phyloP scores from a whole-genome alignment of 169 alveolate species.

The Perkinsus marinus region DNA sequence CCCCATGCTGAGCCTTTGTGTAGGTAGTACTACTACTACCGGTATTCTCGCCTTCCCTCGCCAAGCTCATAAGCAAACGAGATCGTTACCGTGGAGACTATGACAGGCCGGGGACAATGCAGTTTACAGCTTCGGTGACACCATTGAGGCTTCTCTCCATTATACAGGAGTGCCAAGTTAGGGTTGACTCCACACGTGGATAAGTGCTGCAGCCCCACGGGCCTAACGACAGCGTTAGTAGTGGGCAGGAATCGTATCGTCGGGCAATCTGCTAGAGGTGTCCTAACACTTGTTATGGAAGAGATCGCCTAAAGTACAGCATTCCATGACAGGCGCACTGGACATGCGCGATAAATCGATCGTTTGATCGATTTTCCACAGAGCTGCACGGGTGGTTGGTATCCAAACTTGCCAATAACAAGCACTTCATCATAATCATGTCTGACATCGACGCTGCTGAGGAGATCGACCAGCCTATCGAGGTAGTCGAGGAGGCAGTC shows the following conservation, averaged over 20 bases:
- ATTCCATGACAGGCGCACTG: neutral
- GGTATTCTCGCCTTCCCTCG: neutral
- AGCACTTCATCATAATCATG: neutral
- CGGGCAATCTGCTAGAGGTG: too few relatives aligned
- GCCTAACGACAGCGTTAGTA: neutral
- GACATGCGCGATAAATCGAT: neutral
- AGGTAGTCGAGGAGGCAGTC: neutral
- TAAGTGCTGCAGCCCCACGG: too few relatives aligned
- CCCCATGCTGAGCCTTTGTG: neutral
- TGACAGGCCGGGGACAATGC: neutral
- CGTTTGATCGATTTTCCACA: neutral
- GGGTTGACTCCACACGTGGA: too few relatives aligned
- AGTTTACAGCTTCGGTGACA: too few relatives aligned
- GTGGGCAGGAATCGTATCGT: too few relatives aligned
- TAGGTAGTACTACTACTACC: neutral
- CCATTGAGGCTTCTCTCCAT: too few relatives aligned
- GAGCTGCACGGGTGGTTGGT: neutral
- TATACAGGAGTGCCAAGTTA: too few relatives aligned
- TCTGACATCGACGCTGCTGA: neutral
- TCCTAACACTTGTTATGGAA: too few relatives aligned
- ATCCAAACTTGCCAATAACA: neutral
- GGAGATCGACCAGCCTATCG: neutral
- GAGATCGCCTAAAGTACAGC: neutral
- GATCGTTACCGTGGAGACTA: too few relatives aligned
- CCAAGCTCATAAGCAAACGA: neutral